phyloP scores from a whole-genome alignment of 2,329 filamentous ascomycete genomes.

The Hypoxylon sp. region DNA sequence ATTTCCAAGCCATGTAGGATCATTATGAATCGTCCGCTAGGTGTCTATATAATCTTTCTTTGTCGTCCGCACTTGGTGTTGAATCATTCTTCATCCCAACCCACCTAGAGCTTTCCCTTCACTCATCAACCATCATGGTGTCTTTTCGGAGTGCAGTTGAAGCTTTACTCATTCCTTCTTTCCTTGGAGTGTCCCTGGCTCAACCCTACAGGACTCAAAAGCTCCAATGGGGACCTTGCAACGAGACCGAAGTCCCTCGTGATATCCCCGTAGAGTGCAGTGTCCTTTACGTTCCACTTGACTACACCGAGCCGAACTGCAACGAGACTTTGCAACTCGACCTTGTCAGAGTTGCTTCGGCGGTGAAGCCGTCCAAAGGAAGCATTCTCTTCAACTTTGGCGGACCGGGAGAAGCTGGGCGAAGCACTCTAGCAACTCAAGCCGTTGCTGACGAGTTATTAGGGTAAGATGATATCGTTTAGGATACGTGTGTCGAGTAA shows the following conservation, averaged over 20 bases:
- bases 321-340: constrained; percentile 49
- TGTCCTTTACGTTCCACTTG: constrained; percentile 54
- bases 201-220: constrained; percentile 16
- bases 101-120: neutral
- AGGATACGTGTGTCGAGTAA: neutral
- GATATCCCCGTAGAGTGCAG: constrained; percentile 51
- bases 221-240: constrained; percentile 44
- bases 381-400: constrained; percentile 57
- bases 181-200: constrained; percentile 25
- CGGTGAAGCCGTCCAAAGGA: constrained; percentile 49
- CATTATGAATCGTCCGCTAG: neutral
- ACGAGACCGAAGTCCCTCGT: constrained; percentile 35
- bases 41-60: constrained; percentile 17
- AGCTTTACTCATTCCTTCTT: constrained; percentile 23
- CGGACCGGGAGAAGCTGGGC: constrained; percentile 49
- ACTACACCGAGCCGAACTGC: constrained; percentile 51
- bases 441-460: constrained; percentile 32
- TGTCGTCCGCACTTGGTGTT: neutral
- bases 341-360: constrained; percentile 50
- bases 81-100: neutral
- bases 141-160: constrained; percentile 13
- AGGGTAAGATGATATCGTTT: constrained; percentile 32
- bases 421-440: constrained; percentile 21
- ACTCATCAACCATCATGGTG: constrained; percentile 10
- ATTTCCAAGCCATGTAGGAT: constrained; percentile 6